A percentile compares a stretch with the other conserved stretches of the same genome.
Evolutionary conservation across 2,329 filamentous ascomycete genomes (phyloP).

Genomic region (Westerdykella aurantiaca): DNA sequence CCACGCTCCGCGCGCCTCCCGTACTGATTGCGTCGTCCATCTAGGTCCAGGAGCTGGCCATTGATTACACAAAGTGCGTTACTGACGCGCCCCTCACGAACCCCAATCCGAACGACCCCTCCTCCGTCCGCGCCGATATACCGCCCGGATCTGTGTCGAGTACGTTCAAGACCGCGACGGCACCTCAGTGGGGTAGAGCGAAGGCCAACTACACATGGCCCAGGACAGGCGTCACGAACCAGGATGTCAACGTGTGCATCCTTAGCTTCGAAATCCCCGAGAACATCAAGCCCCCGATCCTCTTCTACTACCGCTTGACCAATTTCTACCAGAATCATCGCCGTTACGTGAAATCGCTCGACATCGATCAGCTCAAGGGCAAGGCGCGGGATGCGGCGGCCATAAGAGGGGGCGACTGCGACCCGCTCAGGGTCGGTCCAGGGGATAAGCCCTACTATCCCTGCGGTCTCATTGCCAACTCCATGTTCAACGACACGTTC

Average conservation of each 20-base stretch:
- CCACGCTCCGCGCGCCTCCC: not conserved
- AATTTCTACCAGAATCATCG: conserved; percentile 99
- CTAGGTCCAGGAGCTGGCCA: conserved; percentile 80
- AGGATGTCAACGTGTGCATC: conserved; percentile 54
- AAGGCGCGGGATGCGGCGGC: conserved; percentile 53
- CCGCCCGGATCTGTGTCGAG: conserved; percentile 54
- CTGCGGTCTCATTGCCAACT: conserved; percentile 94
- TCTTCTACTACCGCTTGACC: conserved; percentile 90
- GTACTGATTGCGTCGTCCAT: too few species aligned
- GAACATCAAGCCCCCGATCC: conserved; percentile 71
- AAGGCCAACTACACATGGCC: conserved; percentile 35
- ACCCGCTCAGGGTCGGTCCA: conserved; percentile 54
- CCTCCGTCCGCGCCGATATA: conserved; percentile 45
- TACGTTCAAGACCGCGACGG: conserved; percentile 60
- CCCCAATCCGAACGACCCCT: conserved; percentile 10
- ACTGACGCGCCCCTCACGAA: conserved; percentile 46
- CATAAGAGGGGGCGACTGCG: conserved; percentile 66
- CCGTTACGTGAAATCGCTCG: conserved; percentile 87
- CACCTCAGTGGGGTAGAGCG: conserved; percentile 31
- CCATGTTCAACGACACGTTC: conserved; percentile 93
- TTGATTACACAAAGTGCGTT: conserved; percentile 83
- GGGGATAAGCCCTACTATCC: conserved; percentile 73
- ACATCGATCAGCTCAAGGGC: conserved; percentile 76
- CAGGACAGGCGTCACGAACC: conserved; percentile 7
- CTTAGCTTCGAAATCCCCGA: conserved; percentile 76